Percentiles rank a stretch among this genome's conserved stretches.
Conservation (phyloP, 1,139 yeast genomes). For the Suhomyces yuchorum region DNA sequence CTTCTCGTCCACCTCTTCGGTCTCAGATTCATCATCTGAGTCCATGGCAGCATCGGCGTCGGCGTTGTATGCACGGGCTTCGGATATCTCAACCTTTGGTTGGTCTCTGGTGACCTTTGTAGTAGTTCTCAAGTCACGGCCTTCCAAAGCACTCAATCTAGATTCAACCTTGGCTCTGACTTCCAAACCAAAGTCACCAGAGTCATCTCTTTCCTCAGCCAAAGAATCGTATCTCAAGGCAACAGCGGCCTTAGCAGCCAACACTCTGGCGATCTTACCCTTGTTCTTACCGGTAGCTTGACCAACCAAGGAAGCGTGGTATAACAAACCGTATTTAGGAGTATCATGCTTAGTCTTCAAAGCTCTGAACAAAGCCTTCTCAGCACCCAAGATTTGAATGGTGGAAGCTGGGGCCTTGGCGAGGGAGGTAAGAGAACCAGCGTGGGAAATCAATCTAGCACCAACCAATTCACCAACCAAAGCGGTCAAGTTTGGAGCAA, state of each 20-base stretch:
- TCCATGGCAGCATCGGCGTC: slow-evolving; percentile 75
- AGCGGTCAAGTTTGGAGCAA: slow-evolving; percentile 96
- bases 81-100: slow-evolving; percentile 81
- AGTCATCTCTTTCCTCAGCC: slow-evolving; percentile 94
- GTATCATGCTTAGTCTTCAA: slow-evolving; percentile 98
- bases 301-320: slow-evolving; percentile 96
- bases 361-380: slow-evolving; percentile 98
- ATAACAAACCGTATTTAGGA: slow-evolving; percentile 95
- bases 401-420: slow-evolving; percentile 99
- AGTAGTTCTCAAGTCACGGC: slow-evolving; percentile 86
- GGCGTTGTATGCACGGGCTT: slow-evolving; percentile 86
- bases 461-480: slow-evolving; percentile 98
- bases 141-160: slow-evolving; percentile 93
- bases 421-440: slow-evolving; percentile 93
- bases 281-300: slow-evolving; percentile 96
- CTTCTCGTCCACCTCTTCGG: slow-evolving; percentile 48
- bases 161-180: slow-evolving; percentile 93
- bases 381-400: slow-evolving; percentile 97
- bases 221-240: slow-evolving; percentile 95
- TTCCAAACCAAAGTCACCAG: slow-evolving; percentile 90
- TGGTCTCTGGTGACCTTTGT: slow-evolving; percentile 74
- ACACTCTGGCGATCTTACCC: slow-evolving; percentile 98
- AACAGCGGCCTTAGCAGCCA: slow-evolving; percentile 98
- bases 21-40: slow-evolving; percentile 51
- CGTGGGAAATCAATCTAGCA: slow-evolving; percentile 96